Evolutionary conservation across 768 basidiomycete species (phyloP), one percentile per base, ranked within the genome.

Genomic region (Pisolithus marmoratus): DNA sequence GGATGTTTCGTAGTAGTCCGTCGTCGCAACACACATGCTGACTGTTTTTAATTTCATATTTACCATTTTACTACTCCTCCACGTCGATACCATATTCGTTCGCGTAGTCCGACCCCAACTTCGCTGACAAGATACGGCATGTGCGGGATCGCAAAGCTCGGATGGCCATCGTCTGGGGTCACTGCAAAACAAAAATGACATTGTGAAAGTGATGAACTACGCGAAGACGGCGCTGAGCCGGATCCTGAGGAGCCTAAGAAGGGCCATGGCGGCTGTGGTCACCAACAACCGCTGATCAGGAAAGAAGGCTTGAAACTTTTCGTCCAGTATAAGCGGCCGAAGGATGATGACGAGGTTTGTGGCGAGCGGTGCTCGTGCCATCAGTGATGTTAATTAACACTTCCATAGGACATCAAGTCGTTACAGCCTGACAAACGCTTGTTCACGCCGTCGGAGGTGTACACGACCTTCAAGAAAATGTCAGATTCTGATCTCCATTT

Each of bases 241-340:
- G 71, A 72, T 36, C 84, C 80, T 14, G 74, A 71, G 37, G 91
- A 90, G 56, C 76, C 81, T 44, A 91, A 90, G 74, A 88, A 84
- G 63, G 91, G 92, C 2, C 96, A 98, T 55, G 94, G 93, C n/a
- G 96, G 96, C 15, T 98, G 96, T 69, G 96, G 96, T 41, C 91
- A 94, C 62, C 69, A 78, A 24, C 96, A 99, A 67, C 96, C 96
- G 0, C 74, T 78, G 48, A 81, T 97, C 60, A 74, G 96, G 55
- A 97, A 94, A 73, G 96, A 99, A 67, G 96, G 92, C 11, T 69
- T 98, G 54, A 97, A 97, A 71, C 76, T 98, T 24, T 94, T 94
- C 62, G 81, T 93, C 22, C 90, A 95, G 56, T 94, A 94, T 76
- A 97, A 96, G 73, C 87, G 89, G 61, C 72, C 83, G n/a, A 93